A percentile compares a stretch with the other conserved stretches of the same genome.
Evolutionary conservation across 768 basidiomycete genomes (phyloP).

Genomic region (Kwoniella dejecticola): DNA sequence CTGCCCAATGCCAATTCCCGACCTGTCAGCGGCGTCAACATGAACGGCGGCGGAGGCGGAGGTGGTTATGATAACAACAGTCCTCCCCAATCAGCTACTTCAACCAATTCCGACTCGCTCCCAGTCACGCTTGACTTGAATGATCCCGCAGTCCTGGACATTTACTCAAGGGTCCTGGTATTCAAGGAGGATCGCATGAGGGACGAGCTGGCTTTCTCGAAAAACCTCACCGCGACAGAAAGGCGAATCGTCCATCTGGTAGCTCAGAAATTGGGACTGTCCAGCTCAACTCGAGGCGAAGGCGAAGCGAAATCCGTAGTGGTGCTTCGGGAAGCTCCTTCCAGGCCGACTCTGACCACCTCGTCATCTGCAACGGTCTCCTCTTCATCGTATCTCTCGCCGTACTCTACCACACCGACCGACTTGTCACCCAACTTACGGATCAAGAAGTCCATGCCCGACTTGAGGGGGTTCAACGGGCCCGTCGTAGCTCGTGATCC

Average conservation of each 20-base stretch:
- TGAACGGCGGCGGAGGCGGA: not conserved
- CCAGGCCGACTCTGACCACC: conserved; percentile 57
- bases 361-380: conserved; percentile 31
- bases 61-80: conserved; percentile 27
- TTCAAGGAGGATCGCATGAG: conserved; percentile 99
- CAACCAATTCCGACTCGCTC: conserved; percentile 55
- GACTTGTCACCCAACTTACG: conserved; percentile 66
- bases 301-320: conserved; percentile 91
- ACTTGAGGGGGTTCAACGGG: conserved; percentile 63
- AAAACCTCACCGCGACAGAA: conserved; percentile 79
- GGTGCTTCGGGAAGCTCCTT: conserved; percentile 72
- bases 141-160: conserved; percentile 91
- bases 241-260: conserved; percentile 91
- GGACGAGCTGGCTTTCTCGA: conserved; percentile 95
- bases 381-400: conserved; percentile 48
- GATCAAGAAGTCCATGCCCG: conserved; percentile 98
- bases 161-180: conserved; percentile 90
- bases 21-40: conserved; percentile 15
- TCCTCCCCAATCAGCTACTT: conserved; percentile 45
- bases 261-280: conserved; percentile 93
- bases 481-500: conserved; percentile 55
- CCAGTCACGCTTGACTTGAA: conserved; percentile 77
- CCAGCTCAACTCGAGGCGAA: conserved; percentile 80
- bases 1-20: conserved; percentile 19
- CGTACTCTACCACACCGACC: conserved; percentile 47